Percentiles rank a stretch among this genome's conserved stretches.
Evolutionary conservation across 345 rosid species (phyloP).

Genomic region (Linum lewisii): DNA sequence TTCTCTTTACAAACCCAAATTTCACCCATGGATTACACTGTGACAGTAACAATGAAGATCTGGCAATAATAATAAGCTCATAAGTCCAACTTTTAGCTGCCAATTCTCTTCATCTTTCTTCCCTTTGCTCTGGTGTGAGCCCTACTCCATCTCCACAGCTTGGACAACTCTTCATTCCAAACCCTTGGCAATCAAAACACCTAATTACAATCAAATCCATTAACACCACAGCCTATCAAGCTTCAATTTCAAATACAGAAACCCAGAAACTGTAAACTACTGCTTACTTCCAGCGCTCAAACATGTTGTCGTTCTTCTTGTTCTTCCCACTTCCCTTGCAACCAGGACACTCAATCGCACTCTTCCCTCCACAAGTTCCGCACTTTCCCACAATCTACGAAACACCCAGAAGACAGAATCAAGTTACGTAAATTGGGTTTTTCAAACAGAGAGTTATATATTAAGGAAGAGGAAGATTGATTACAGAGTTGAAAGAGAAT

Average conservation of each 20-base stretch:
- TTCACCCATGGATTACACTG: no score
- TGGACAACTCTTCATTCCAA: slow-evolving; percentile 67
- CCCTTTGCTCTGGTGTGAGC: slow-evolving; percentile 67
- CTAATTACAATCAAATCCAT: slow-evolving; percentile 27
- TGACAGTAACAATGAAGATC: no score
- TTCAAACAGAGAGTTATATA: no score
- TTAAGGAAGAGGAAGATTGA: background rate
- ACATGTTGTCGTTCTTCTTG: slow-evolving; percentile 73
- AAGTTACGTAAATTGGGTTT: no score
- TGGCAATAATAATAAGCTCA: no score
- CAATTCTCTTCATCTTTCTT: slow-evolving; percentile 42
- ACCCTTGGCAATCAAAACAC: slow-evolving; percentile 82
- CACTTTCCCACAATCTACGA: slow-evolving; percentile 45
- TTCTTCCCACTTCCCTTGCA: slow-evolving; percentile 80
- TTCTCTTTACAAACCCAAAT: no score
- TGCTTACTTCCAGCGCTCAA: slow-evolving; percentile 85
- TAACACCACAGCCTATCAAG: background rate
- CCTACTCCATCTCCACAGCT: slow-evolving; percentile 68
- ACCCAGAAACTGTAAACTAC: background rate
- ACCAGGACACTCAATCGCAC: slow-evolving; percentile 72
- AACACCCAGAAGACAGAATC: background rate
- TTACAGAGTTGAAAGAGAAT: slow-evolving; percentile 45
- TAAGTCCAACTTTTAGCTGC: no score
- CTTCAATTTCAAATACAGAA: background rate
- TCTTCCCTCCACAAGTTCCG: slow-evolving; percentile 53